Percentiles rank a stretch among this genome's conserved stretches.
Conservation (phyloP, 345 rosid species). For the Eutrema japonicum region DNA sequence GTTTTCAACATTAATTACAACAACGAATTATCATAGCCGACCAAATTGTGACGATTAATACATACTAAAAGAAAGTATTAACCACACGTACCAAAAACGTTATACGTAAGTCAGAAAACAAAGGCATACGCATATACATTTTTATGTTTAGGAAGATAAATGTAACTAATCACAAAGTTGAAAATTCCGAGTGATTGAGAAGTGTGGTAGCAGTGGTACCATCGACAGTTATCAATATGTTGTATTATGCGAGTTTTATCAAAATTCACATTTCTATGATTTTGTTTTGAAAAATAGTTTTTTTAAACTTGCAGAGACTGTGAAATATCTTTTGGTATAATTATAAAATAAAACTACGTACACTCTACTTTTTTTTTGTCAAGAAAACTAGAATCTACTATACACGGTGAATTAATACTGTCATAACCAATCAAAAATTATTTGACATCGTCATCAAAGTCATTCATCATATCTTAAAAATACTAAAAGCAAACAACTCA, state of each 20-base stretch:
- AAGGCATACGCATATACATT: background rate
- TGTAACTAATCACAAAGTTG: conserved; percentile 3
- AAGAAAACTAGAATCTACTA: too few relatives aligned
- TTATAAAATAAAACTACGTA: background rate
- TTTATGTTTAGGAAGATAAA: conserved; percentile 7
- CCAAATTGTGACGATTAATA: conserved; percentile 30
- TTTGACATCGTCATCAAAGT: background rate
- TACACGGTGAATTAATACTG: background rate
- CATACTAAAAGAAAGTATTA: background rate
- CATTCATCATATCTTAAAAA: background rate
- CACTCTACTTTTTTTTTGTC: background rate
- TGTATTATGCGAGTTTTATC: background rate
- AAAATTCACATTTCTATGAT: background rate
- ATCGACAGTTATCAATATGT: background rate
- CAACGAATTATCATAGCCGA: conserved; percentile 18
- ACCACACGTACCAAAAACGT: conserved; percentile 23
- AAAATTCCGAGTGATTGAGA: conserved; percentile 1
- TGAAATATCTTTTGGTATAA: background rate
- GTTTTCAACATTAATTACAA: conserved; percentile 34
- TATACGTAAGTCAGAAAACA: conserved; percentile 19
- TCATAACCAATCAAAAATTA: background rate
- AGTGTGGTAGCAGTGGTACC: background rate
- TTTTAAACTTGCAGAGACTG: background rate
- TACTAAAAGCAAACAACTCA: background rate
- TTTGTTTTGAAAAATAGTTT: background rate